Conservation (phyloP, 345 rosid species). For the Salix suchowensis region DNA sequence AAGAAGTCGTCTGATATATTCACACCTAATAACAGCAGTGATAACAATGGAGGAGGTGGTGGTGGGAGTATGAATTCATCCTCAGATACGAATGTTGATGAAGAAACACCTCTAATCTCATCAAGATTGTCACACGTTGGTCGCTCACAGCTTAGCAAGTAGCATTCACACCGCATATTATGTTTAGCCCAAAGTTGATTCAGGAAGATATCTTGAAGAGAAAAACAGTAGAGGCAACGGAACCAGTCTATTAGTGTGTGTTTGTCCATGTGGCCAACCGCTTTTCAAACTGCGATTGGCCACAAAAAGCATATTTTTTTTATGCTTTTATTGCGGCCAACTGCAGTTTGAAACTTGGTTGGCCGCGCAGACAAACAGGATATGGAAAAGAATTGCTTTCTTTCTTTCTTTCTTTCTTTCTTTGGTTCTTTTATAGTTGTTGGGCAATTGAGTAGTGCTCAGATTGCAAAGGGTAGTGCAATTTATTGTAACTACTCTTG, state of each 20-base stretch:
- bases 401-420: neutral
- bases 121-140: slow-evolving; percentile 79
- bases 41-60: slow-evolving; percentile 32
- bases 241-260: neutral
- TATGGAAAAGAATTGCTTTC: neutral
- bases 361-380: no score
- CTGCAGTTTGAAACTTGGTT: no score
- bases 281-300: no score
- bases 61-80: slow-evolving; percentile 16
- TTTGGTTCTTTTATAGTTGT: neutral
- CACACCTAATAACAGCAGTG: slow-evolving; percentile 41
- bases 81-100: slow-evolving; percentile 51
- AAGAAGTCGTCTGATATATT: slow-evolving; percentile 87
- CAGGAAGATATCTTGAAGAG: neutral
- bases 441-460: neutral
- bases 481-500: slow-evolving; percentile 9
- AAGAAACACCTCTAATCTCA: slow-evolving; percentile 76
- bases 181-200: neutral
- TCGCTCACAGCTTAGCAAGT: slow-evolving; percentile 65
- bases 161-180: slow-evolving; percentile 44
- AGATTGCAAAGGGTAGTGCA: neutral
- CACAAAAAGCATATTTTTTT: no score
- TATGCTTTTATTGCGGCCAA: no score
- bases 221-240: neutral
- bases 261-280: no score